Evolutionary conservation across 1,284 basidiomycete genomes (phyloP).

Genomic region (Pseudozyma sp.): DNA sequence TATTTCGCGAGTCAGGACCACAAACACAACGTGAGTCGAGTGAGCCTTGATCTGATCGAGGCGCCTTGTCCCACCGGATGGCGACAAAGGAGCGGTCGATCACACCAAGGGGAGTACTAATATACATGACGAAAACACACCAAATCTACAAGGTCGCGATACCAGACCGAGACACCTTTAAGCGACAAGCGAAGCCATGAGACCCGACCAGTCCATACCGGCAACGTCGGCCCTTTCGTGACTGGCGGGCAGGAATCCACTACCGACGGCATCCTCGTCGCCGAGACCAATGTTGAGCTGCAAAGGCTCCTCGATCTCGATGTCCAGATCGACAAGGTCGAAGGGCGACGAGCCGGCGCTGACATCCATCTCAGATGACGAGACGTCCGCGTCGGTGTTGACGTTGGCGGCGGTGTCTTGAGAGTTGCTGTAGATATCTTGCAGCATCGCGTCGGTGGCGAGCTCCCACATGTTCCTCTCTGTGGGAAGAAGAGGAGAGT

Average conservation of each 20-base stretch:
- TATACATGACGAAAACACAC: constrained; percentile 4
- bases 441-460: constrained; percentile 48
- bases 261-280: constrained; percentile 3
- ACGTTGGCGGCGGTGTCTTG: constrained; percentile 10
- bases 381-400: constrained; percentile 7
- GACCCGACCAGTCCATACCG: constrained; percentile 35
- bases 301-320: constrained; percentile 51
- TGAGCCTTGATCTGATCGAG: too few relatives aligned
- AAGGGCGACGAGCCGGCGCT: constrained; percentile 47
- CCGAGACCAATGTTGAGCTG: constrained; percentile 36
- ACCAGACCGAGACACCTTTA: constrained; percentile 10
- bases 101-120: not conserved
- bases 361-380: constrained; percentile 15
- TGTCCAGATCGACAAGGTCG: constrained; percentile 48
- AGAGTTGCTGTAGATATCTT: constrained; percentile 33
- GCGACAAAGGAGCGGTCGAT: too few relatives aligned
- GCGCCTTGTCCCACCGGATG: too few relatives aligned
- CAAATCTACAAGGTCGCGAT: constrained; percentile 3
- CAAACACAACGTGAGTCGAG: too few relatives aligned
- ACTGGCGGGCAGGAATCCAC: not conserved
- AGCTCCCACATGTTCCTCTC: constrained; percentile 45
- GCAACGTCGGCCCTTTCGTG: constrained; percentile 11
- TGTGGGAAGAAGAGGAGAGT: constrained; percentile 33
- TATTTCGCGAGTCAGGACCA: too few relatives aligned
- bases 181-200: constrained; percentile 36